Evolutionary conservation across 1,139 yeast species (phyloP).

Genomic region (Blastobotrys proliferans): DNA sequence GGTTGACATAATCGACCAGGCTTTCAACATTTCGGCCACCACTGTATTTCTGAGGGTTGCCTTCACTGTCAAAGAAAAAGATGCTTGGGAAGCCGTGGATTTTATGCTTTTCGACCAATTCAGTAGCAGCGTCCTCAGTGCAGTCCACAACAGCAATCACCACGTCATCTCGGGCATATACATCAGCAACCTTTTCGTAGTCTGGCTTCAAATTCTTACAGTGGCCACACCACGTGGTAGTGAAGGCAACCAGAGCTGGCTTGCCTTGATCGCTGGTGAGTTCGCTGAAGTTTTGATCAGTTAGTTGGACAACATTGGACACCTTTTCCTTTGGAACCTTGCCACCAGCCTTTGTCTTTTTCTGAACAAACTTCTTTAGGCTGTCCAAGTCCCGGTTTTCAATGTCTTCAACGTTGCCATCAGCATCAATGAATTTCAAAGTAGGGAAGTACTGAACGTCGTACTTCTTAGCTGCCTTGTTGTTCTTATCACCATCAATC

Average conservation of each 20-base stretch:
- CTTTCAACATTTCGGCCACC: slow-evolving; percentile 44
- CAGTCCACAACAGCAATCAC: slow-evolving; percentile 48
- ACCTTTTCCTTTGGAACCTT: slow-evolving; percentile 32
- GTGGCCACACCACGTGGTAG: slow-evolving; percentile 79
- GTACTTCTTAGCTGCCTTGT: slow-evolving; percentile 51
- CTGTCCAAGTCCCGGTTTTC: slow-evolving; percentile 41
- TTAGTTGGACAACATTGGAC: slow-evolving; percentile 40
- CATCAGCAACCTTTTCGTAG: slow-evolving; percentile 54
- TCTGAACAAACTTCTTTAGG: slow-evolving; percentile 46
- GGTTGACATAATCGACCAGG: slow-evolving; percentile 50
- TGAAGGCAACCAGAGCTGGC: slow-evolving; percentile 43
- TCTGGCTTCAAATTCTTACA: slow-evolving; percentile 65
- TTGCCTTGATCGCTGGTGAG: slow-evolving; percentile 24
- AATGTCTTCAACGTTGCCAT: slow-evolving; percentile 27
- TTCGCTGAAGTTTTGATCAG: slow-evolving; percentile 26
- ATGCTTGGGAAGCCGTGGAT: slow-evolving; percentile 53
- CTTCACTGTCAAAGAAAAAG: slow-evolving; percentile 42
- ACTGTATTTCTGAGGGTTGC: slow-evolving; percentile 41
- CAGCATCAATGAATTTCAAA: slow-evolving; percentile 48
- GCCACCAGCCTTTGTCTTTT: slow-evolving; percentile 34
- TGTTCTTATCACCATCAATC: slow-evolving; percentile 64
- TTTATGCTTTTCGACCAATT: slow-evolving; percentile 42
- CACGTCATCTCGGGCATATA: slow-evolving; percentile 45
- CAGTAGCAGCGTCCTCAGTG: slow-evolving; percentile 43
- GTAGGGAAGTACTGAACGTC: slow-evolving; percentile 65